Base-by-base conservation (phyloP, 345 rosid species). In the Zanthoxylum bungeanum region DNA sequence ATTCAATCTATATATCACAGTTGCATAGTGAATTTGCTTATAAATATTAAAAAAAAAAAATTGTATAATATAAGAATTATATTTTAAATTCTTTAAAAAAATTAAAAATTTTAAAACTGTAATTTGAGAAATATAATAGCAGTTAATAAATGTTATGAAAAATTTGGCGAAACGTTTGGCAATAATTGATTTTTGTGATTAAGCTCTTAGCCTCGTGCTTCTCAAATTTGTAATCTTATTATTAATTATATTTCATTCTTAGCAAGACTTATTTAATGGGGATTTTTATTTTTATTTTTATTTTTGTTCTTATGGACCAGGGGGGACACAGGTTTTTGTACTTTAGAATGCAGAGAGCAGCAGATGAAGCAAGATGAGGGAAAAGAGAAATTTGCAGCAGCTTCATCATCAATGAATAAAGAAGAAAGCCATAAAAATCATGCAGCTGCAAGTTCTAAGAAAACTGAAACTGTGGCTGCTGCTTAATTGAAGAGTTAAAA, bases 301-400 rank as follows among this genome's bases (percentile, higher is more conserved):
- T 44, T 44, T 44, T 1, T 44, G n/a, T n/a, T n/a, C n/a, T 44
- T 14, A 4, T 1, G 28, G 52, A 51, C 27, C 83, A 89, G 97
- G 85, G 97, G 98, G 50, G 93, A 93, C 55, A 76, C 87, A 46
- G 98, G 93, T 17, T 93, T 93, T 84, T 93, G 98, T 67, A 88
- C 97, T 68, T 72, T 63, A 75, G 93, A 87, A 77, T 93, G 97
- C 82, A 85, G 98, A 82, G 98, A 87, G 64, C 70, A 85, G 59
- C 88, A 83, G 77, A 89, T 91, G 69, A 83, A 89, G 78, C 84
- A 82, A 57, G 97, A 93, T 68, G 88, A 86, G 79, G 76, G 72
- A 71, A 82, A 80, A 73, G 85, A 80, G 62, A 74, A 75, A 76
- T 66, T 34, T 61, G 61, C 40, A 25, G 68, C 64, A 31, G 74